Evolutionary conservation across 805 yeast species (phyloP).

Genomic region (Torulaspora indica): DNA sequence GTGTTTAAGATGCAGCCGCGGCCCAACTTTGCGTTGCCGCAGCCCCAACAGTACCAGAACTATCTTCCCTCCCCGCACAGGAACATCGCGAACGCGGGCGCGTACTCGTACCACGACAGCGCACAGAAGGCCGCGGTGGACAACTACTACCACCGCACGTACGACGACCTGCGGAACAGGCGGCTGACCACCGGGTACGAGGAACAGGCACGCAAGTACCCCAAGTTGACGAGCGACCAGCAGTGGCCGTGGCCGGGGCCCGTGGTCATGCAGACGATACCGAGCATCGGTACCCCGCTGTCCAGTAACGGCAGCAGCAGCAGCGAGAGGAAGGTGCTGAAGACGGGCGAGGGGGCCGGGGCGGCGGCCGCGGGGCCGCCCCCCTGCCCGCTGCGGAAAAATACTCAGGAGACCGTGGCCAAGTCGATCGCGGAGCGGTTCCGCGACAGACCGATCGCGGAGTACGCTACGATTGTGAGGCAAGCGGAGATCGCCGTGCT

Average conservation of each 20-base stretch:
- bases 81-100: background rate
- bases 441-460: constrained; percentile 39
- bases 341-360: background rate
- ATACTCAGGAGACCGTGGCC: constrained; percentile 32
- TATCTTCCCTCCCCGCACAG: constrained; percentile 12
- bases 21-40: constrained; percentile 1
- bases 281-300: background rate
- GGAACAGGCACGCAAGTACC: constrained; percentile 5
- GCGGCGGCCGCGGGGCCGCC: background rate
- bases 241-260: background rate
- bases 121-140: constrained; percentile 15
- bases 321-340: background rate
- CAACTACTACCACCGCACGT: constrained; percentile 7
- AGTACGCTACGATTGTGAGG: constrained; percentile 44
- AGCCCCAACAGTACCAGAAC: constrained; percentile 1
- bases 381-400: constrained; percentile 11
- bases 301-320: background rate
- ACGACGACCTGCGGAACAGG: constrained; percentile 1
- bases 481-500: constrained; percentile 38
- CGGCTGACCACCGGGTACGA: constrained; percentile 8
- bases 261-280: background rate
- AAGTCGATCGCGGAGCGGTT: constrained; percentile 30
- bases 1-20: background rate
- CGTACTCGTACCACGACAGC: constrained; percentile 11
- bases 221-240: background rate